Percentiles rank a stretch among this genome's conserved stretches.
Evolutionary conservation across 352 stramenopile genomes (phyloP).

Genomic region (Bremia lactucae): DNA sequence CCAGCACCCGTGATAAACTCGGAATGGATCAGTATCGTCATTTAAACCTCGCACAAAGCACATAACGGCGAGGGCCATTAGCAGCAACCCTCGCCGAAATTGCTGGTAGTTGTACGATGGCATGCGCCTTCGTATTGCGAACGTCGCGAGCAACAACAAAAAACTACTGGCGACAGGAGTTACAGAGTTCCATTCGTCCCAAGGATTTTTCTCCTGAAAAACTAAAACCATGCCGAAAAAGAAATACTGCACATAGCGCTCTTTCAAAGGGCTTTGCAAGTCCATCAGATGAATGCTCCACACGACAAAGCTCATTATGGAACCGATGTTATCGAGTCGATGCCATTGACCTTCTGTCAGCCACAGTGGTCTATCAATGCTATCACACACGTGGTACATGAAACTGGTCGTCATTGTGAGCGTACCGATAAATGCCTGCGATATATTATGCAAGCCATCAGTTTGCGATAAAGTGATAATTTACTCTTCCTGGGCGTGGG

Average conservation of each 20-base stretch:
- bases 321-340: slow-evolving; percentile 71
- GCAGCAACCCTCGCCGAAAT: slow-evolving; percentile 34
- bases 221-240: slow-evolving; percentile 53
- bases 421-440: slow-evolving; percentile 57
- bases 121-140: slow-evolving; percentile 27
- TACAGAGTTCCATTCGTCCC: slow-evolving; percentile 49
- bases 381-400: slow-evolving; percentile 72
- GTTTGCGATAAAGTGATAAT: slow-evolving; percentile 3
- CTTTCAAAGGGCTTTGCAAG: slow-evolving; percentile 21
- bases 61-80: slow-evolving; percentile 33
- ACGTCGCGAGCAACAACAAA: slow-evolving; percentile 29
- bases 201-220: slow-evolving; percentile 72
- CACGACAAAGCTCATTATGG: slow-evolving; percentile 74
- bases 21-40: slow-evolving; percentile 65
- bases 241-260: slow-evolving; percentile 58
- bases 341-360: slow-evolving; percentile 76
- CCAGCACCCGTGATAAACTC: slow-evolving; percentile 78
- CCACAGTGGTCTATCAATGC: slow-evolving; percentile 61
- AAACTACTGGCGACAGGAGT: slow-evolving; percentile 40
- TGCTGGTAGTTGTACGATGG: slow-evolving; percentile 45
- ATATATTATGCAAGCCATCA: neutral
- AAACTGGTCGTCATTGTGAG: slow-evolving; percentile 78
- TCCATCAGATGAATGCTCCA: slow-evolving; percentile 76
- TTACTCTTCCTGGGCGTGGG: neutral
- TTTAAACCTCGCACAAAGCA: slow-evolving; percentile 60